A percentile compares a stretch with the other conserved stretches of the same genome.
Evolutionary conservation across 176 grass and related monocot genomes (phyloP).

Genomic region (Phyllostachys edulis): DNA sequence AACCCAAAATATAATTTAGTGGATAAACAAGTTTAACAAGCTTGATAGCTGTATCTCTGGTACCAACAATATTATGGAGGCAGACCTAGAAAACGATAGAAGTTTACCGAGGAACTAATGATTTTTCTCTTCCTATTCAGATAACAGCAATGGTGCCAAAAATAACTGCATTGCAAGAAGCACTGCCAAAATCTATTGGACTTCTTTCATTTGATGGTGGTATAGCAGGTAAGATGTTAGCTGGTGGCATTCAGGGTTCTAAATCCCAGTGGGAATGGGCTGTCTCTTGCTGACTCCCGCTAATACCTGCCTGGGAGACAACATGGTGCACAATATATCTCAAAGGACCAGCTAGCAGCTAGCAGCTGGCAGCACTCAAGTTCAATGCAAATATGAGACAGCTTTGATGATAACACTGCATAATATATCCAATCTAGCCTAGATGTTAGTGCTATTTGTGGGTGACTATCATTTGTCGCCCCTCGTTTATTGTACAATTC

Average conservation of each 20-base stretch:
- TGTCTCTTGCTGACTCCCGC: not conserved
- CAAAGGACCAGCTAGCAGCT: not conserved
- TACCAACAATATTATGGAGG: not conserved
- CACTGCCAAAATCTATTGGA: slow-evolving; percentile 85
- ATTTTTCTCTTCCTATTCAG: slow-evolving; percentile 48
- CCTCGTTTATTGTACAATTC: slow-evolving; percentile 25
- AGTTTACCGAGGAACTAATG: slow-evolving; percentile 23
- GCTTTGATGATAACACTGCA: not conserved
- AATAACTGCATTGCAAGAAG: slow-evolving; percentile 85
- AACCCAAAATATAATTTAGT: not conserved
- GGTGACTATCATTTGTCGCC: not conserved
- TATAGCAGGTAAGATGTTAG: slow-evolving; percentile 68
- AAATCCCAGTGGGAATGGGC: slow-evolving; percentile 1
- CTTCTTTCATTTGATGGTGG: slow-evolving; percentile 98
- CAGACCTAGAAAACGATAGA: not conserved
- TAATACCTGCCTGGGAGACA: slow-evolving; percentile 4
- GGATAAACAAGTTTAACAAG: not conserved
- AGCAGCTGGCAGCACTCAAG: not conserved
- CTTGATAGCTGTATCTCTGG: slow-evolving; percentile 11
- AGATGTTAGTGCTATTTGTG: not conserved
- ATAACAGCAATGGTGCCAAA: slow-evolving; percentile 87
- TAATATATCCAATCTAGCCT: not conserved
- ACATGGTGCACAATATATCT: not conserved
- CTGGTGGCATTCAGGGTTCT: slow-evolving; percentile 12
- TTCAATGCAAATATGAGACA: slow-evolving; percentile 18